phyloP scores from a whole-genome alignment of 176 grass and related monocot species.

The Avena atlantica region DNA sequence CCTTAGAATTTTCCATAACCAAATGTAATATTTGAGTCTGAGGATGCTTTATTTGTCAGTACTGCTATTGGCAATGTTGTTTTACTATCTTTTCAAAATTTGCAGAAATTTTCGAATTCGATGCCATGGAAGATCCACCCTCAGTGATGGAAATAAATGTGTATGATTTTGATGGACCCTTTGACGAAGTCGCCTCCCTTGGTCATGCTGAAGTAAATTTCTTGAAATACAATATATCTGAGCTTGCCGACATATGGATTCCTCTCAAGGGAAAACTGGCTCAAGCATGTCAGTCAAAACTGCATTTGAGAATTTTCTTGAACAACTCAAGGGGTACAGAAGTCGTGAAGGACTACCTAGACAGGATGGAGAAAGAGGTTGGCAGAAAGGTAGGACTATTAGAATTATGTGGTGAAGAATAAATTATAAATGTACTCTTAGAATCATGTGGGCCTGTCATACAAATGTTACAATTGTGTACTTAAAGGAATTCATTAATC shows the following conservation, averaged over 20 bases:
- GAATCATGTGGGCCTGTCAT: neutral
- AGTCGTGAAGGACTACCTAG: constrained; percentile 71
- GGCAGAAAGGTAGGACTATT: constrained; percentile 76
- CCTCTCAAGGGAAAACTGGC: constrained; percentile 87
- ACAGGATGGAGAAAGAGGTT: constrained; percentile 93
- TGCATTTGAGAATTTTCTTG: constrained; percentile 86
- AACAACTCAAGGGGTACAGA: constrained; percentile 77
- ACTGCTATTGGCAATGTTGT: neutral
- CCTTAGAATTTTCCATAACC: neutral
- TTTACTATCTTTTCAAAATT: constrained; percentile 36
- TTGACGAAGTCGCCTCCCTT: constrained; percentile 78
- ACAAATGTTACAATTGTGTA: neutral
- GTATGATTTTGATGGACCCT: constrained; percentile 96
- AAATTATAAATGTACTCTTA: neutral
- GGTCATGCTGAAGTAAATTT: constrained; percentile 96
- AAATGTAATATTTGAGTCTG: neutral
- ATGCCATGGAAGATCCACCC: constrained; percentile 93
- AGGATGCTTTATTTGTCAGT: constrained; percentile 13
- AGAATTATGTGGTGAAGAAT: neutral
- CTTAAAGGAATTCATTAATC: neutral
- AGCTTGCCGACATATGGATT: constrained; percentile 80
- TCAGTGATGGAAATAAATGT: constrained; percentile 85
- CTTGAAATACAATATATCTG: constrained; percentile 79
- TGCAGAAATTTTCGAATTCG: constrained; percentile 98
- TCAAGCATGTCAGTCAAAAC: constrained; percentile 86